A percentile compares a stretch with the other conserved stretches of the same genome.
Conservation (phyloP, 768 basidiomycete species). For the Nidula microcarpa region DNA sequence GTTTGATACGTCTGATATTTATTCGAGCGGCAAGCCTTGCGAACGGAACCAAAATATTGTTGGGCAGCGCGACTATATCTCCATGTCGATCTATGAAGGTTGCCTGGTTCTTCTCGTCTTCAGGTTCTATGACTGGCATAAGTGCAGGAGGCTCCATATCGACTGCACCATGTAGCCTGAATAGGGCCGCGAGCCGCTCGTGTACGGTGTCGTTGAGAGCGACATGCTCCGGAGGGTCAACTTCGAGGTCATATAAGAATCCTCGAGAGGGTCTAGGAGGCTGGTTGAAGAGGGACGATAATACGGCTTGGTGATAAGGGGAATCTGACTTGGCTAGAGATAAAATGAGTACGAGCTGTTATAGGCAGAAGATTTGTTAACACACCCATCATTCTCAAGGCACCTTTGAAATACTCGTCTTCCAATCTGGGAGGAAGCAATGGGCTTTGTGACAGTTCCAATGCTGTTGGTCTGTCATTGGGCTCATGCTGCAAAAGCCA, state of each 20-base stretch:
- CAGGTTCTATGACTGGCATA: constrained; percentile 62
- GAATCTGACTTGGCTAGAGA: constrained; percentile 72
- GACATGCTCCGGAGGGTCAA: constrained; percentile 65
- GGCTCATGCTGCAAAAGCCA: constrained; percentile 83
- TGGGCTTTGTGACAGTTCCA: constrained; percentile 79
- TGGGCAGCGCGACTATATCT: constrained; percentile 70
- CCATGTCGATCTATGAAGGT: constrained; percentile 79
- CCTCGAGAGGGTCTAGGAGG: constrained; percentile 60
- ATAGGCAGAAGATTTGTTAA: neutral
- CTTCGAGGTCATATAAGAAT: constrained; percentile 72
- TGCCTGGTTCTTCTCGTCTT: constrained; percentile 64
- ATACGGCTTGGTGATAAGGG: constrained; percentile 73
- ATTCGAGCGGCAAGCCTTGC: constrained; percentile 78
- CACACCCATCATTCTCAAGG: constrained; percentile 72
- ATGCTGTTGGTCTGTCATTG: constrained; percentile 69
- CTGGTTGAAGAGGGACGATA: constrained; percentile 77
- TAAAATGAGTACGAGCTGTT: neutral
- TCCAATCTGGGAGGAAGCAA: constrained; percentile 75
- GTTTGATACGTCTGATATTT: constrained; percentile 69
- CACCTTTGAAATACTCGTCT: constrained; percentile 84
- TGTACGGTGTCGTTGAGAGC: constrained; percentile 72
- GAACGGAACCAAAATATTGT: constrained; percentile 71
- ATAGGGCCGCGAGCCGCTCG: constrained; percentile 72
- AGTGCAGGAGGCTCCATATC: constrained; percentile 85
- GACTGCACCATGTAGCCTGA: constrained; percentile 87